phyloP scores from a whole-genome alignment of 2,329 filamentous ascomycete species.

The Botrytis porri region DNA sequence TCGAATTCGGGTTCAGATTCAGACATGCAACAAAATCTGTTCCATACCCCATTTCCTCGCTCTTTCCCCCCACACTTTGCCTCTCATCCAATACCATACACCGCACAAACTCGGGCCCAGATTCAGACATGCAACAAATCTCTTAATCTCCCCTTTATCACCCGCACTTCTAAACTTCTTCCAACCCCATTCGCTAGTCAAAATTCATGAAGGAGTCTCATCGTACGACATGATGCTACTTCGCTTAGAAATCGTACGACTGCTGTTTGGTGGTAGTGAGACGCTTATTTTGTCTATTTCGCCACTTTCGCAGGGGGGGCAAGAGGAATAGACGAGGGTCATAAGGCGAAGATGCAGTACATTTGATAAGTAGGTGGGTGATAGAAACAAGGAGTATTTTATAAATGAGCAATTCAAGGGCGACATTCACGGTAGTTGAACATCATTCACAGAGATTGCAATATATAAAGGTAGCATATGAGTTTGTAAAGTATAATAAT shows the following conservation, averaged over 20 bases:
- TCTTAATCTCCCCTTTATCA: not conserved
- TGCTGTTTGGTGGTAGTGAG: not conserved
- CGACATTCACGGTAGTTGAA: not conserved
- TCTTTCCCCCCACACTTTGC: not conserved
- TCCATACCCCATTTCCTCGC: not conserved
- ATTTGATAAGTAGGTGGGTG: not conserved
- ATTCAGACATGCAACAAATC: conserved; percentile 1
- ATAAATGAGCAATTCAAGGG: not conserved
- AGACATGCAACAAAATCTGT: not conserved
- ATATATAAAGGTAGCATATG: not conserved
- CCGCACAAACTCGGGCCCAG: not conserved
- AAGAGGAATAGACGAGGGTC: not conserved
- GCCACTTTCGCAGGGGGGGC: not conserved
- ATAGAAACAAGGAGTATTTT: not conserved
- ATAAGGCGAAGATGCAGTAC: not conserved
- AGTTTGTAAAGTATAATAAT: not conserved
- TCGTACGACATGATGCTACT: not conserved
- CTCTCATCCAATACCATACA: not conserved
- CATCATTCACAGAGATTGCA: not conserved
- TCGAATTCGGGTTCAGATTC: not conserved
- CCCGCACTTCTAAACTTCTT: not conserved
- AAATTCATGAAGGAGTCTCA: not conserved
- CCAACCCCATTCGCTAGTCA: not conserved
- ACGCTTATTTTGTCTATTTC: conserved; percentile 1
- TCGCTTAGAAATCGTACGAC: conserved; percentile 8